Percentiles rank a stretch among this genome's conserved stretches.
phyloP scores from a whole-genome alignment of 495 filamentous ascomycete species.

The Annulohypoxylon bovei region DNA sequence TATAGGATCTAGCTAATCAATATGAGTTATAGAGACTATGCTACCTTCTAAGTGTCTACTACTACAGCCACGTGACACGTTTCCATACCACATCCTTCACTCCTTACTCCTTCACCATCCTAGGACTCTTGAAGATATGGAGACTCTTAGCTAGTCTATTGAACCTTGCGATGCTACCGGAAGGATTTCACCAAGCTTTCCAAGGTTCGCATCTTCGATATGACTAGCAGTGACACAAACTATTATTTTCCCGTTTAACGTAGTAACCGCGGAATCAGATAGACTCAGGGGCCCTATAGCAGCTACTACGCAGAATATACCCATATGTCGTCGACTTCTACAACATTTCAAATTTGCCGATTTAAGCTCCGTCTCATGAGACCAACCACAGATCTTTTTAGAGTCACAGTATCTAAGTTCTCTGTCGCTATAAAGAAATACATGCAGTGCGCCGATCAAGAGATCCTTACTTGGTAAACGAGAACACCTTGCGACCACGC shows the following conservation, averaged over 20 bases:
- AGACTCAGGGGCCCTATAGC: neutral
- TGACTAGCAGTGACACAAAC: neutral
- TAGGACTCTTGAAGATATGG: neutral
- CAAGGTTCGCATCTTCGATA: neutral
- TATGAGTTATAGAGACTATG: neutral
- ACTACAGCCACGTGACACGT: neutral
- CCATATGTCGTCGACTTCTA: neutral
- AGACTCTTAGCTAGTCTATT: neutral
- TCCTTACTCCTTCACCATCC: neutral
- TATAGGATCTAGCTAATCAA: neutral
- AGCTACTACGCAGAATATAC: neutral
- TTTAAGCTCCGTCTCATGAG: neutral
- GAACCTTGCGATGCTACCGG: constrained; percentile 8
- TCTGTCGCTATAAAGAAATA: neutral
- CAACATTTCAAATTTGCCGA: neutral
- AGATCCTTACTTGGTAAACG: neutral
- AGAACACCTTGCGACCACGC: neutral
- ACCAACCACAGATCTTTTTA: neutral
- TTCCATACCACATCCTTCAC: neutral
- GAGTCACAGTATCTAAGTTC: neutral
- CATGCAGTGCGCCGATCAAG: neutral
- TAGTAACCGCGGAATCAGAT: neutral
- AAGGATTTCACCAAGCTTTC: neutral
- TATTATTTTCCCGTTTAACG: neutral
- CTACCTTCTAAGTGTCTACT: neutral